Evolutionary conservation across 2,329 filamentous ascomycete species (phyloP).

Genomic region (Exophiala dermatitidis): DNA sequence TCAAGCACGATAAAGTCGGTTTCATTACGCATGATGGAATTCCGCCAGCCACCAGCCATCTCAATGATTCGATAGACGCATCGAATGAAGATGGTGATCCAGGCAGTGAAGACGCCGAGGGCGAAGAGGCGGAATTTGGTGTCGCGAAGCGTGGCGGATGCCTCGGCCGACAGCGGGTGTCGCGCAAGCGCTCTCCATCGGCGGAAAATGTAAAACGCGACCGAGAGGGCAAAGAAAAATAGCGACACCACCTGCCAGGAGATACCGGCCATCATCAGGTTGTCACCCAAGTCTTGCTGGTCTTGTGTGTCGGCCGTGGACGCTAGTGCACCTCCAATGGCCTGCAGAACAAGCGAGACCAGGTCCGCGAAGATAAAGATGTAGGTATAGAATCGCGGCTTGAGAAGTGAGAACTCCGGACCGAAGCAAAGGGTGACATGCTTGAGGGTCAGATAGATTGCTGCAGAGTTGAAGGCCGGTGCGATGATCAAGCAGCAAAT

Average conservation of each 20-base stretch:
- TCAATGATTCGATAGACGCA: constrained; percentile 46
- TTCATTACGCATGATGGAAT: constrained; percentile 43
- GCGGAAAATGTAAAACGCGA: constrained; percentile 6
- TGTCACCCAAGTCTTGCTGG: constrained; percentile 43
- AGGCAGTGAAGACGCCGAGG: constrained; percentile 28
- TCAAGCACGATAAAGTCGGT: constrained; percentile 46
- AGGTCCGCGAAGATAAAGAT: constrained; percentile 56
- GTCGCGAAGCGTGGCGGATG: constrained; percentile 5
- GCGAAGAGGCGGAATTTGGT: constrained; percentile 20
- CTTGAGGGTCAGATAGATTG: constrained; percentile 51
- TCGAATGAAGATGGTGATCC: constrained; percentile 40
- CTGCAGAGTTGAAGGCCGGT: constrained; percentile 50
- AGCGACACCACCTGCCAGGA: constrained; percentile 50
- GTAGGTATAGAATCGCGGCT: constrained; percentile 48
- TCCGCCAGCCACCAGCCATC: constrained; percentile 42
- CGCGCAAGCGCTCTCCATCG: constrained; percentile 1
- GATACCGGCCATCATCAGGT: constrained; percentile 54
- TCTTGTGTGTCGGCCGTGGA: constrained; percentile 38
- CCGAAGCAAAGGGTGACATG: constrained; percentile 53
- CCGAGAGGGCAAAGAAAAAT: constrained; percentile 28
- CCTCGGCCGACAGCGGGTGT: constrained; percentile 12
- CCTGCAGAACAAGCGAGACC: constrained; percentile 53
- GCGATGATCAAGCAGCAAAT: constrained; percentile 52
- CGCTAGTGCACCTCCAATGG: constrained; percentile 51
- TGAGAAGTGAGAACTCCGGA: constrained; percentile 41